Base-by-base conservation (phyloP, 2,329 filamentous ascomycete genomes). In the Apiospora koreana region DNA sequence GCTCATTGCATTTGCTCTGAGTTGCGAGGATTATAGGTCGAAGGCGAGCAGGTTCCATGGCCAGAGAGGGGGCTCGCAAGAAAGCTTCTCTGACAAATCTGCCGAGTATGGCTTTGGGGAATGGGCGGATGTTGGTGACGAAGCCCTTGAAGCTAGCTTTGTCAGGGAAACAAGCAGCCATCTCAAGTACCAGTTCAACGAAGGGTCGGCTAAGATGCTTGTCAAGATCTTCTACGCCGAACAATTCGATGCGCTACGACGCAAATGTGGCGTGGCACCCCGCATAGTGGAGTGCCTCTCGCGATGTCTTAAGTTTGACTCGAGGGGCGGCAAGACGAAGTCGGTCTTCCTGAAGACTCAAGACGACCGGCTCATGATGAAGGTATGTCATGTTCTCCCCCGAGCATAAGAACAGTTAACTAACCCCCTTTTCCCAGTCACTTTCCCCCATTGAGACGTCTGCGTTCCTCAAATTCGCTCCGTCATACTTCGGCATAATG, bases 171-270 rank as follows among this genome's bases (percentile, higher is more conserved):
- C 94, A 0, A 95, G 95, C 46, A 97, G 94, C 1, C 96, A 99
- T 80, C 90, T 98, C 74, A 97, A 97, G 78, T 99, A 98, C 79
- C 94, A 97, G 71, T 99, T 98, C 81, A 92, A 92, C 38, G 95
- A 98, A 79, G 94, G 95, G 0, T 91, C 93, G n/a, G 95, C 97
- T 3, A 94, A 93, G 76, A 97, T 98, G 88, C 92, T 95, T 67
- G 98, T 97, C 85, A 99, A 99, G 82, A 96, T 99, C 65, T 98
- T 99, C 81, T 99, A 97, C 77, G 96, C 96, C 0, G 96, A 98
- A 80, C 96, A 98, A 73, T 99, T 99, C 76, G 96, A 99, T 81
- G 96, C 96, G 3, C 87, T 99, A 48, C 91, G 96, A 69, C 89
- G 93, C 70, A 98, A 97, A 81, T 98, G 95, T 74, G 95, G 95